A percentile compares a stretch with the other conserved stretches of the same genome.
phyloP scores from a whole-genome alignment of 371 early-diverging fungal species.

The Mortierella sp. region DNA sequence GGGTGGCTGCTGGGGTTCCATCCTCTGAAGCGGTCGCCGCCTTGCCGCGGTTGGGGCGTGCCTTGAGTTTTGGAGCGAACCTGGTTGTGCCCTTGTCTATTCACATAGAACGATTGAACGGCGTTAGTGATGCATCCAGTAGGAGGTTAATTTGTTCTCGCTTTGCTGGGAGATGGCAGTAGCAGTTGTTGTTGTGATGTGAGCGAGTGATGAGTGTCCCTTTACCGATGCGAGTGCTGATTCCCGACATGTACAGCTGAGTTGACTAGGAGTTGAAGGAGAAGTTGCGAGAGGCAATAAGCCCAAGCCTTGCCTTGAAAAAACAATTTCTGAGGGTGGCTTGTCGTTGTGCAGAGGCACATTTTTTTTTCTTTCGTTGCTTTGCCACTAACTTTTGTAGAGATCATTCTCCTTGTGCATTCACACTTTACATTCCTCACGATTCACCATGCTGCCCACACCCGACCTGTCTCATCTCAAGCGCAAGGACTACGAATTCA shows the following conservation, averaged over 20 bases:
- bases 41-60: conserved; percentile 46
- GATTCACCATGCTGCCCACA: conserved; percentile 74
- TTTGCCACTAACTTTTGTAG: not conserved
- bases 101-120: not conserved
- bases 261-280: not conserved
- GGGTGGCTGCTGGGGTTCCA: conserved; percentile 39
- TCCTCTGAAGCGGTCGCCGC: conserved; percentile 35
- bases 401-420: conserved; percentile 5
- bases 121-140: not conserved
- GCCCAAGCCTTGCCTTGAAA: not conserved
- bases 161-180: too few species aligned
- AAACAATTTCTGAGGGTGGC: conserved; percentile 1
- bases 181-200: not conserved
- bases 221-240: conserved; percentile 56
- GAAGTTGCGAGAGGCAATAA: not conserved
- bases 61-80: conserved; percentile 54
- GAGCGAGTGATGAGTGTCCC: not conserved
- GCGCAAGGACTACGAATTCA: conserved; percentile 71
- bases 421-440: not conserved
- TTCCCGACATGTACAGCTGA: conserved; percentile 38
- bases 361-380: not conserved
- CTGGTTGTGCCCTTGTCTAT: conserved; percentile 55
- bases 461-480: conserved; percentile 84
- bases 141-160: not conserved
- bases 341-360: not conserved